Percentiles rank a stretch among this genome's conserved stretches.
Conservation (phyloP, 176 grass and related monocot species). For the Juncus inflexus region DNA sequence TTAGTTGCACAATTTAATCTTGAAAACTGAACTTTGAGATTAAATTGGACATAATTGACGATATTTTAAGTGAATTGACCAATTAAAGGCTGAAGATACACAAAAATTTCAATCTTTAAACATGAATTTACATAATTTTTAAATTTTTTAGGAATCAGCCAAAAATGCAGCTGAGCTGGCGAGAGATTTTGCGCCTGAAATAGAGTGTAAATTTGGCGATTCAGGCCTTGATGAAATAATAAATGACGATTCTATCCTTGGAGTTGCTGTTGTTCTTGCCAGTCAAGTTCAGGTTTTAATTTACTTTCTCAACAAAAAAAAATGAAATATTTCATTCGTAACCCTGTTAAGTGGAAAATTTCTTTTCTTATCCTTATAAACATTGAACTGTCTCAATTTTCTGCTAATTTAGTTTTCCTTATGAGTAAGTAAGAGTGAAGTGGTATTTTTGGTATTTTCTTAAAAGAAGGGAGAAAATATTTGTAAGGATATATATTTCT, state of each 20-base stretch:
- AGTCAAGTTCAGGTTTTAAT: constrained; percentile 77
- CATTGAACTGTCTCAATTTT: background rate
- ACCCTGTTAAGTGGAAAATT: background rate
- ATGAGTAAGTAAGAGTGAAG: background rate
- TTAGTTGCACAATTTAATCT: no score
- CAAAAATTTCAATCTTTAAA: no score
- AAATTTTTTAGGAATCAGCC: constrained; percentile 54
- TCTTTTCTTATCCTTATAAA: background rate
- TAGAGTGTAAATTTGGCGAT: constrained; percentile 88
- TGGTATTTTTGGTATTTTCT: no score
- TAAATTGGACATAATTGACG: no score
- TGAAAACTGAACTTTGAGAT: no score
- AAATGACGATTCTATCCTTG: constrained; percentile 52
- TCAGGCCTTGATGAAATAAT: constrained; percentile 84
- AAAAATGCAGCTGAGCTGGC: constrained; percentile 66
- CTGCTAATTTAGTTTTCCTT: background rate
- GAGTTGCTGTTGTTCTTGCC: constrained; percentile 76
- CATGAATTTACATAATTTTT: background rate
- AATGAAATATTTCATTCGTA: no score
- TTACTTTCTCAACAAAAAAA: background rate
- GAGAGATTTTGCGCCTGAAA: constrained; percentile 58
- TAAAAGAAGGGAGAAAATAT: no score
- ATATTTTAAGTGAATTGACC: no score
- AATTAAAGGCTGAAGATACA: no score
- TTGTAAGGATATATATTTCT: no score